phyloP scores from a whole-genome alignment of 345 rosid genomes.

The Acer negundo region DNA sequence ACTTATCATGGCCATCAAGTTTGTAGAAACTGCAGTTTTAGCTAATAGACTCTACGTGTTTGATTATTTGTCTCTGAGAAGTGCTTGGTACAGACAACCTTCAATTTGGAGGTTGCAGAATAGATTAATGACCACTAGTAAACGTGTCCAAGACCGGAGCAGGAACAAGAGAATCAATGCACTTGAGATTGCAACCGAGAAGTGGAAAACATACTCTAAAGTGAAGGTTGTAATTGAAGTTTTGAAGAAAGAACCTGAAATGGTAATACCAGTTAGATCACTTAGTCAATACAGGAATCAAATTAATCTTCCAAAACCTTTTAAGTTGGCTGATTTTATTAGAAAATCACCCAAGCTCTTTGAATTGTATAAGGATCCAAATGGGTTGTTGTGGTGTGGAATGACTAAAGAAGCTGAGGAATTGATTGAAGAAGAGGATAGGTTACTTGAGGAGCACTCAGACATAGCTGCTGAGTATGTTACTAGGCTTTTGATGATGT shows the following conservation, averaged over 20 bases:
- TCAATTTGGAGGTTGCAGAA: conserved; percentile 34
- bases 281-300: conserved; percentile 55
- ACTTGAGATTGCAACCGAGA: conserved; percentile 76
- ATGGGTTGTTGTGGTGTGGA: conserved; percentile 81
- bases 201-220: conserved; percentile 67
- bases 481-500: conserved; percentile 83
- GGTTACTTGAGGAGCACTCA: conserved; percentile 57
- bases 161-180: conserved; percentile 60
- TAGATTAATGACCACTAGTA: conserved; percentile 73
- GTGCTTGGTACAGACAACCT: conserved; percentile 12
- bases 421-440: conserved; percentile 63
- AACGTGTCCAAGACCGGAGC: conserved; percentile 82
- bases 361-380: conserved; percentile 73
- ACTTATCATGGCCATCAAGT: conserved; percentile 10
- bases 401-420: conserved; percentile 64
- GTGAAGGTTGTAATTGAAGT: conserved; percentile 64
- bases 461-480: conserved; percentile 74
- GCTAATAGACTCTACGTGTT: conserved; percentile 33
- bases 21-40: conserved; percentile 8
- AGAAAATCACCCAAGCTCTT: conserved; percentile 74
- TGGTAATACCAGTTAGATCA: conserved; percentile 60
- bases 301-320: conserved; percentile 68
- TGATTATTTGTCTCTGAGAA: conserved; percentile 46
- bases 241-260: conserved; percentile 68
- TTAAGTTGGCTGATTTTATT: conserved; percentile 64